Evolutionary conservation across 177 flowering plant genomes (phyloP).

Genomic region (Vitis hybrid): DNA sequence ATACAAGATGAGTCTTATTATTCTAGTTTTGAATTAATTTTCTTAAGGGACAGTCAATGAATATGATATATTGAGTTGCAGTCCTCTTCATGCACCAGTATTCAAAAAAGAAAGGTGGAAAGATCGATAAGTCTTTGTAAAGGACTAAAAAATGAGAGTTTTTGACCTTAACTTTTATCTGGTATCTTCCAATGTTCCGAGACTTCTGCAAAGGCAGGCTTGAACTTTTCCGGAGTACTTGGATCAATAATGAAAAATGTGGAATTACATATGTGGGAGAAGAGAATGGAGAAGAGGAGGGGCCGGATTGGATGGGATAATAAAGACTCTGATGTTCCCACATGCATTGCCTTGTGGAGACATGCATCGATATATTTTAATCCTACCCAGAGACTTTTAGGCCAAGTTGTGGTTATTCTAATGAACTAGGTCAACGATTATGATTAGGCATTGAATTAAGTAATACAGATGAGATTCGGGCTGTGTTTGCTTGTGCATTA

Average conservation of each 20-base stretch:
- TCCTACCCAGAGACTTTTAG: slow-evolving; percentile 9
- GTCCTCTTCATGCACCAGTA: no score
- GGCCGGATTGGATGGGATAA: no score
- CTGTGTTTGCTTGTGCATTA: neutral
- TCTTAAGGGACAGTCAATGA: no score
- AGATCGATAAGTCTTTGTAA: no score
- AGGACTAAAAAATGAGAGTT: no score
- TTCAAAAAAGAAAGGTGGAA: no score
- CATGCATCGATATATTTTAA: neutral
- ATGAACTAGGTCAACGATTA: slow-evolving; percentile 14
- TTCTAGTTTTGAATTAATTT: no score
- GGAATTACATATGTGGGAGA: neutral
- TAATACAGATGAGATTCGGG: neutral
- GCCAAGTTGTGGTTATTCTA: slow-evolving; percentile 10
- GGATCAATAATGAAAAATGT: neutral
- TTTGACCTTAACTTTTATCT: no score
- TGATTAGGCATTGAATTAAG: slow-evolving; percentile 8
- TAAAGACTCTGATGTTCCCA: slow-evolving; percentile 6
- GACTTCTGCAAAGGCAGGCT: neutral
- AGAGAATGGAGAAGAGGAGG: neutral
- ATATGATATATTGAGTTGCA: no score
- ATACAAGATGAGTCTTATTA: no score
- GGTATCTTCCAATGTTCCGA: neutral
- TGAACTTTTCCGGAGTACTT: neutral
- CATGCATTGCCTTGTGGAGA: neutral